Conservation (phyloP, 2,329 filamentous ascomycete species). For the Fusarium chaquense region DNA sequence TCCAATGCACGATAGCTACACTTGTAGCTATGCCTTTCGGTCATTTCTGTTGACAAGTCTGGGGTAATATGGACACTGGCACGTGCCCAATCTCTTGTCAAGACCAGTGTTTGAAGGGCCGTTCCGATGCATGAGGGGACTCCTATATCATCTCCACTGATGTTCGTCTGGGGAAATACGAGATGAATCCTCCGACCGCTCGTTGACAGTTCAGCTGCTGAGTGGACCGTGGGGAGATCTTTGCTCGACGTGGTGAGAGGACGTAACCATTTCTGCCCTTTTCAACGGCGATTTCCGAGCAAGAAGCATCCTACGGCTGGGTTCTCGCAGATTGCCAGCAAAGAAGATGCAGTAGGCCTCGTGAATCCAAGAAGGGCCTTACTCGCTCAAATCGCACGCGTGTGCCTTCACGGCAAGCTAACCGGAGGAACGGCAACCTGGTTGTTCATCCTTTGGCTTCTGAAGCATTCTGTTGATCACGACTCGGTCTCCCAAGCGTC, state of each 20-base stretch:
- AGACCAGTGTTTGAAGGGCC: conserved; percentile 30
- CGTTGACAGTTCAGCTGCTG: not conserved
- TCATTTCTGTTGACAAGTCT: not conserved
- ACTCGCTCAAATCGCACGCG: not conserved
- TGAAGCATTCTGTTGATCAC: not conserved
- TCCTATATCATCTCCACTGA: conserved; percentile 32
- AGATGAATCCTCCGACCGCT: not conserved
- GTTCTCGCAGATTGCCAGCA: not conserved
- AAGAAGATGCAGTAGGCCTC: not conserved
- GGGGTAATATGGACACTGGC: conserved; percentile 13
- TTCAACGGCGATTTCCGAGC: not conserved
- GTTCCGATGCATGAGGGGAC: conserved; percentile 29
- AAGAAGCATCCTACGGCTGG: not conserved
- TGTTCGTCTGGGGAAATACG: conserved; percentile 33
- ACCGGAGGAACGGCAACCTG: not conserved
- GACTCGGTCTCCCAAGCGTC: not conserved
- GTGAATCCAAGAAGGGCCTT: not conserved
- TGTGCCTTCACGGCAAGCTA: not conserved
- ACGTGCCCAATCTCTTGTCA: conserved; percentile 3
- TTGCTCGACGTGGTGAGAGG: not conserved
- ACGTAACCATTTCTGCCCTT: not conserved
- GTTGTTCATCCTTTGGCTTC: not conserved
- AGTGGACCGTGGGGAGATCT: conserved; percentile 1
- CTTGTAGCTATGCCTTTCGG: not conserved
- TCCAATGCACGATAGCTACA: not conserved